Evolutionary conservation across 2,329 filamentous ascomycete genomes (phyloP).

Genomic region (Apiospora phragmitis): DNA sequence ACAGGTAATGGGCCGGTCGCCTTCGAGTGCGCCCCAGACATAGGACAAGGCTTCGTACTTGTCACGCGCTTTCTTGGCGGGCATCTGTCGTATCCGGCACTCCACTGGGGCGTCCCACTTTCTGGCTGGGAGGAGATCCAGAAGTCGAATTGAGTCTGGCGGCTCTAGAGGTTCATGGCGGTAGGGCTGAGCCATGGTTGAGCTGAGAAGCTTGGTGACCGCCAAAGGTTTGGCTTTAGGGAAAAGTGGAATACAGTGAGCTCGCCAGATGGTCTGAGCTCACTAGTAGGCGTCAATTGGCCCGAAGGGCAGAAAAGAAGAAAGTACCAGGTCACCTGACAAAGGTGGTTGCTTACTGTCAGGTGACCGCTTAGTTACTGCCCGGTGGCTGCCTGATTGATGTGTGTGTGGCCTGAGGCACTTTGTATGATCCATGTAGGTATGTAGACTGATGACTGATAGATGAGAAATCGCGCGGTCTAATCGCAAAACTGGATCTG

Average conservation of each 20-base stretch:
- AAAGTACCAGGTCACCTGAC: not conserved
- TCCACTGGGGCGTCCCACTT: not conserved
- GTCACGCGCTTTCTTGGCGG: not conserved
- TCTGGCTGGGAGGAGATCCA: not conserved
- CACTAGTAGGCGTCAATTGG: not conserved
- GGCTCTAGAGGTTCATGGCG: not conserved
- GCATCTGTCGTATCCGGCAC: not conserved
- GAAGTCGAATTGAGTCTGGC: not conserved
- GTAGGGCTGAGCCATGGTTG: not conserved
- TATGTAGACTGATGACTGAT: not conserved
- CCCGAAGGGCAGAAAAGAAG: not conserved
- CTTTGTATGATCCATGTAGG: too few species aligned
- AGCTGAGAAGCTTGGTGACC: not conserved
- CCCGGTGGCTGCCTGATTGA: not conserved
- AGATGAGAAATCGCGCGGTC: not conserved
- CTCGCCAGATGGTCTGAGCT: too few species aligned
- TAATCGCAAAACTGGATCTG: not conserved
- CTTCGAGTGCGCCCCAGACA: not conserved
- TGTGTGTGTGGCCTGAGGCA: too few species aligned
- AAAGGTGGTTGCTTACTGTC: not conserved
- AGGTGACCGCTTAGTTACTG: too few species aligned
- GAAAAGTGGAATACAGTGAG: not conserved
- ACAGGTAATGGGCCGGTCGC: not conserved
- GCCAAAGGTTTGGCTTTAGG: not conserved
- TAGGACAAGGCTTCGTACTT: not conserved